Evolutionary conservation across 2,329 filamentous ascomycete genomes (phyloP), one percentile per base, ranked within the genome.

Genomic region (Ophiosphaerella narmari): DNA sequence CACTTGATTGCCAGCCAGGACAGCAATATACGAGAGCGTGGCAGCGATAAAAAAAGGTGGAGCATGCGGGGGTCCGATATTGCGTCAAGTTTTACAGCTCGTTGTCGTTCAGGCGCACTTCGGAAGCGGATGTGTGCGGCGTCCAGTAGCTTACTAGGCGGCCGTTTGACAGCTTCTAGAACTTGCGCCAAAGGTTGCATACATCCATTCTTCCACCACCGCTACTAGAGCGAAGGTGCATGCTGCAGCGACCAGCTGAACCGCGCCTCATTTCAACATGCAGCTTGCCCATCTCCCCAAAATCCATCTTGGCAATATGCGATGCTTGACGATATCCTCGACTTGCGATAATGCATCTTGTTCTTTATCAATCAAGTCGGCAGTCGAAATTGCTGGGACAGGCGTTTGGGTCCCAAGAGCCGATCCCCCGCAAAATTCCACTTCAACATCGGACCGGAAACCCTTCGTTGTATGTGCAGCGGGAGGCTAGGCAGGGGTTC

Each of bases 341-440:
- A 6, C 12, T n/a, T n/a, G 13, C 21, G 14, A 23, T 24, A 13
- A 16, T 8, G 29, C 18, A 21, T 21, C 18, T 3, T 29, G 6
- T 6, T 29, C 26, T 29, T 16, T 9, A 33, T 24, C 14, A 14
- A 24, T 7, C 14, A 24, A 12, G 26, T 14, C 21, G 39, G 39
- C 40, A 24, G 46, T 34, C 23, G 21, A 13, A 16, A 21, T 14
- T 12, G 34, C 34, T 43, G 32, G 37, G 33, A 32, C 16, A 33
- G 14, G 16, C 40, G 36, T 39, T 38, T 18, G 29, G 12, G 48
- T 48, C 18, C 41, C 42, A 34, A 55, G 46, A 65, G 60, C 46
- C 60, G 63, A 62, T 69, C 57, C 63, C 63, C 63, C 57, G 61
- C 62, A 67, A 55, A 53, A 46, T 46, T 36, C 39, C 21, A 50